Conservation (phyloP, 805 yeast species). For the Barnettozyma pratensis region DNA sequence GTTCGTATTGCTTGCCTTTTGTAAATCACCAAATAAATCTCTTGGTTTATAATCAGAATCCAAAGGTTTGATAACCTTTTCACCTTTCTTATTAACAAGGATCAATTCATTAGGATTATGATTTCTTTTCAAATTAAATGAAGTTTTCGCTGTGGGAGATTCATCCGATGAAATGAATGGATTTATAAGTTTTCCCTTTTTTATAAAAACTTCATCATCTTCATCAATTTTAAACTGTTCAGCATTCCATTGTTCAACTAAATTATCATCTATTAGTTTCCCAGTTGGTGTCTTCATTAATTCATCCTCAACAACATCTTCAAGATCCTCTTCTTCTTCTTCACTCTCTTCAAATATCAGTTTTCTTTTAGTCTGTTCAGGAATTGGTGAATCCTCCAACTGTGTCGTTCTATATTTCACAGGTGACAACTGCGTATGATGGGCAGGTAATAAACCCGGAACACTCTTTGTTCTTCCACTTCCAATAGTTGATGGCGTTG, state of each 20-base stretch:
- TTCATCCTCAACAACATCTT: slow-evolving; percentile 5
- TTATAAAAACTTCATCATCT: slow-evolving; percentile 18
- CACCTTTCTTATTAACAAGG: slow-evolving; percentile 31
- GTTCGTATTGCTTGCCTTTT: background rate
- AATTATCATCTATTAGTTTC: slow-evolving; percentile 28
- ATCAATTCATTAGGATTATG: slow-evolving; percentile 22
- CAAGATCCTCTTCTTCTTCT: slow-evolving; percentile 13
- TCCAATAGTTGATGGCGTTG: slow-evolving; percentile 27
- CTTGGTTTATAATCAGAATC: slow-evolving; percentile 24
- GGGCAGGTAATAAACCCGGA: background rate
- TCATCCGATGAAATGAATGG: slow-evolving; percentile 18
- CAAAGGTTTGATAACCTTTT: slow-evolving; percentile 21
- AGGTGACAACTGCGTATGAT: slow-evolving; percentile 6
- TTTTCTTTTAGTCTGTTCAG: slow-evolving; percentile 20
- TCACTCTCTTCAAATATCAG: slow-evolving; percentile 13
- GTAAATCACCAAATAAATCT: slow-evolving; percentile 21
- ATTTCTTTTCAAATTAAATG: slow-evolving; percentile 3
- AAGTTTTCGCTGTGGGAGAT: background rate
- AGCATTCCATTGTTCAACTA: slow-evolving; percentile 31
- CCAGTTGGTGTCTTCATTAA: slow-evolving; percentile 30
- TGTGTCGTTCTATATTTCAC: slow-evolving; percentile 8
- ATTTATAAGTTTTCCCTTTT: slow-evolving; percentile 12
- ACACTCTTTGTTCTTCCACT: slow-evolving; percentile 21
- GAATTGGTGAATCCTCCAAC: slow-evolving; percentile 8
- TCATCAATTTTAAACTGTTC: slow-evolving; percentile 12